A percentile compares a stretch with the other conserved stretches of the same genome.
phyloP scores from a whole-genome alignment of 2,329 filamentous ascomycete genomes.

The Triangularia verruculosa region DNA sequence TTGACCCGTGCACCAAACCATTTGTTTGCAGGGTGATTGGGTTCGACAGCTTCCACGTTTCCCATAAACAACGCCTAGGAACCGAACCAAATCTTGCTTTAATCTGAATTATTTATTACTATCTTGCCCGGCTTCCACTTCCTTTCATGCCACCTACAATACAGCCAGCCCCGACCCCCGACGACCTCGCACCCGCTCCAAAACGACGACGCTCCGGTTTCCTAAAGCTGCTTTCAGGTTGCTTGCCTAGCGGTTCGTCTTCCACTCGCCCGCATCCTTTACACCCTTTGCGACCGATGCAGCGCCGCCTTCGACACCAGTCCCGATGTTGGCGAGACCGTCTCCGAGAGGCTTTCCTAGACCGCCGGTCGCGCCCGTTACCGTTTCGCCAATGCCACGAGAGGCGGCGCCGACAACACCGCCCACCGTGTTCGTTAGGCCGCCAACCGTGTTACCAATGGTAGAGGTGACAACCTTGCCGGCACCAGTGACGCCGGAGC shows the following conservation, averaged over 20 bases:
- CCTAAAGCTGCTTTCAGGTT: too few relatives aligned
- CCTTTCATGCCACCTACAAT: too few relatives aligned
- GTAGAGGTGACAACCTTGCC: slow-evolving; percentile 32
- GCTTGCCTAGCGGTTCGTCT: slow-evolving; percentile 34
- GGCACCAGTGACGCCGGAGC: slow-evolving; percentile 28
- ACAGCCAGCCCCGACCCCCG: too few relatives aligned
- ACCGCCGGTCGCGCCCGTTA: slow-evolving; percentile 52
- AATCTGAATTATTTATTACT: too few relatives aligned
- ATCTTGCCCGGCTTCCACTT: too few relatives aligned
- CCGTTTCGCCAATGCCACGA: slow-evolving; percentile 55
- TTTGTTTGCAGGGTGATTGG: too few relatives aligned
- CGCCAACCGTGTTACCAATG: slow-evolving; percentile 33
- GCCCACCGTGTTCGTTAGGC: slow-evolving; percentile 34
- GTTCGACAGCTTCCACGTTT: too few relatives aligned
- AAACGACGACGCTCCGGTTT: too few relatives aligned
- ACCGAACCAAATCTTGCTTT: too few relatives aligned
- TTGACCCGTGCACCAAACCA: too few relatives aligned
- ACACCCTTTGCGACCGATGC: slow-evolving; percentile 49
- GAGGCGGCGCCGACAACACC: slow-evolving; percentile 46
- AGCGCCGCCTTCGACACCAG: slow-evolving; percentile 51
- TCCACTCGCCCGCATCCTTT: slow-evolving; percentile 59
- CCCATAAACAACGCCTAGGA: too few relatives aligned
- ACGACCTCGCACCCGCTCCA: too few relatives aligned
- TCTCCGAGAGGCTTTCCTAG: slow-evolving; percentile 54
- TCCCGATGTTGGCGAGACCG: slow-evolving; percentile 50